Conservation (phyloP, 805 yeast genomes). For the Candida khao-thaluensis region DNA sequence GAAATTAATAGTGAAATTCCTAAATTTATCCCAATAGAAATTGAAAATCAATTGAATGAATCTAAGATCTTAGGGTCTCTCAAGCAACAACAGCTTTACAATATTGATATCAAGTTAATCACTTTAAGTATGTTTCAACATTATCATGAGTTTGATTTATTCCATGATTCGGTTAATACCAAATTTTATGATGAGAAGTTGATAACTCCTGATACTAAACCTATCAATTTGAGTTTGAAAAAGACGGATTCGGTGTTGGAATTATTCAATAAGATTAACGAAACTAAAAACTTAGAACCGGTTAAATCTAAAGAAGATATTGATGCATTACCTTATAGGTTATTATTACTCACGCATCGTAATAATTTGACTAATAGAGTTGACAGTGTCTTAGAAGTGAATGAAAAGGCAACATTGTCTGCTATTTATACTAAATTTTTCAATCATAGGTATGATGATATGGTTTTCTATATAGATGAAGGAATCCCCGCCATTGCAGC, state of each 20-base stretch:
- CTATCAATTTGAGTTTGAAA: conserved; percentile 50
- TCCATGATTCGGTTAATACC: conserved; percentile 53
- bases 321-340: conserved; percentile 40
- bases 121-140: conserved; percentile 53
- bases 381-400: conserved; percentile 25
- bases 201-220: conserved; percentile 32
- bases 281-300: conserved; percentile 5
- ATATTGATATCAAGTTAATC: conserved; percentile 52
- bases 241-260: conserved; percentile 55
- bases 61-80: conserved; percentile 56
- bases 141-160: conserved; percentile 74
- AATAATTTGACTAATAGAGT: conserved; percentile 72
- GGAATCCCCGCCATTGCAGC: conserved; percentile 1
- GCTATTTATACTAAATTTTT: conserved; percentile 49
- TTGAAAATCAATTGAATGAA: conserved; percentile 62
- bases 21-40: conserved; percentile 59
- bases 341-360: conserved; percentile 67
- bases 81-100: conserved; percentile 57
- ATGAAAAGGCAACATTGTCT: conserved; percentile 41
- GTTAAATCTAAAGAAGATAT: conserved; percentile 10
- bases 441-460: conserved; percentile 46
- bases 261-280: conserved; percentile 36
- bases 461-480: conserved; percentile 70
- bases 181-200: conserved; percentile 50
- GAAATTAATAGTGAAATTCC: conserved; percentile 49